These are phyloP conservation scores for Barnettozyma sp. DNA, from an alignment of 805 yeast genomes.

Conservation along the genomic window DNA sequence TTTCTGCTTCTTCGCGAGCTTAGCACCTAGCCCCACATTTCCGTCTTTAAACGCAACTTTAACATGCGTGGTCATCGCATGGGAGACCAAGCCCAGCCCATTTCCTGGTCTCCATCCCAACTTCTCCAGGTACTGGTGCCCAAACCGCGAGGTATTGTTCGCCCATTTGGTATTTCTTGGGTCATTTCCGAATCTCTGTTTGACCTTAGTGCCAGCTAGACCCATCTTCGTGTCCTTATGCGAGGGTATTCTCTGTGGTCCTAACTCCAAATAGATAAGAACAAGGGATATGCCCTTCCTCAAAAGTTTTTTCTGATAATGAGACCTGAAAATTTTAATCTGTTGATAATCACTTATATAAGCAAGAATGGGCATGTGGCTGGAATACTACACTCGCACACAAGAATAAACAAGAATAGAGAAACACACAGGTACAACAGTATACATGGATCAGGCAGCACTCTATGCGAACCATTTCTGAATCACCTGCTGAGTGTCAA, in stretches of 20 bases:
- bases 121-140: slow-evolving; percentile 74
- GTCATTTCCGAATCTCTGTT: slow-evolving; percentile 83
- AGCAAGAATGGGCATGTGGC: too few relatives aligned
- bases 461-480: slow-evolving; percentile 47
- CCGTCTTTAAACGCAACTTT: slow-evolving; percentile 80
- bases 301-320: too few relatives aligned
- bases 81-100: slow-evolving; percentile 70
- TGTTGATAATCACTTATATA: too few relatives aligned
- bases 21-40: slow-evolving; percentile 85
- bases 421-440: slow-evolving; percentile 1
- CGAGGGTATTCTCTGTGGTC: too few relatives aligned
- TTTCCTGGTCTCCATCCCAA: slow-evolving; percentile 91
- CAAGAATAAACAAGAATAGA: neutral
- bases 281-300: too few relatives aligned
- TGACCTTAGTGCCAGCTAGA: slow-evolving; percentile 70
- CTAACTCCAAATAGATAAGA: too few relatives aligned
- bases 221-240: too few relatives aligned
- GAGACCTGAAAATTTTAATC: too few relatives aligned
- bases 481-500: slow-evolving; percentile 52
- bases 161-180: slow-evolving; percentile 96
- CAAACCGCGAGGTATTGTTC: slow-evolving; percentile 74
- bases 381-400: too few relatives aligned
- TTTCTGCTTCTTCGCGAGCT: slow-evolving; percentile 47
- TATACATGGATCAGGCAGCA: neutral
- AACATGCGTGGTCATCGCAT: slow-evolving; percentile 73